Evolutionary conservation across 208 protist genomes (phyloP), one percentile per base, ranked within the genome.

Genomic region (Phytomonas sp.): DNA sequence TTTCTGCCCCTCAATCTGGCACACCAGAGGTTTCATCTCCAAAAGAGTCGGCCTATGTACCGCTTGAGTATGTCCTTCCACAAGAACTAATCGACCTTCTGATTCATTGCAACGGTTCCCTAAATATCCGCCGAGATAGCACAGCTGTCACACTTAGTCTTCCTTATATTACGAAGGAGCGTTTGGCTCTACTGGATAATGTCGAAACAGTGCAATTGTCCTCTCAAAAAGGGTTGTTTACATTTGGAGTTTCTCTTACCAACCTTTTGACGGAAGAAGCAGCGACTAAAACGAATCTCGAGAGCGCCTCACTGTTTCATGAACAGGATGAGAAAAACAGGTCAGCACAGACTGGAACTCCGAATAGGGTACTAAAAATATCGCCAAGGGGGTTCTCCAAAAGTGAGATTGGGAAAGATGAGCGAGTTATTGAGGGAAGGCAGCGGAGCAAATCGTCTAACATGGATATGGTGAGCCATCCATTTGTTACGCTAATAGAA

Each of bases 81-180:
- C 61, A 63, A 28, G 63, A 67, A 30, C 23, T 74, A 23, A 74
- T 74, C 17, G 66, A 56, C 20, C 46, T 56, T 56, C 46, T 56
- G 1, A 56, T 26, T 56, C 20, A 56, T 56, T 81, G 75, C 32
- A 76, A 81, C 13, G 79, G 72, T 43, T 40, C 62, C 68, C 70
- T 70, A 8, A 67, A 56, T 34, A 61, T 86, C 33, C 60, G 75
- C 4, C 61, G 63, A 0, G 67, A 74, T 43, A 80, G 66, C 51
- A 67, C 63, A 60, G 76, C 73, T 26, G 79, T 74, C 28, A 72
- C 75, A 34, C 69, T 93, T 32, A 60, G 66, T 30, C 81, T 91
- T 66, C 87, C 87, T 5, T 91, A 82, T 67, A 93, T 84, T 60
- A 93, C 87, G 0, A 75, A 75, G 36, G 72, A 91, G 60, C 84